phyloP scores from a whole-genome alignment of 83 land plant genomes.

The Diphasiastrum complanatum region DNA sequence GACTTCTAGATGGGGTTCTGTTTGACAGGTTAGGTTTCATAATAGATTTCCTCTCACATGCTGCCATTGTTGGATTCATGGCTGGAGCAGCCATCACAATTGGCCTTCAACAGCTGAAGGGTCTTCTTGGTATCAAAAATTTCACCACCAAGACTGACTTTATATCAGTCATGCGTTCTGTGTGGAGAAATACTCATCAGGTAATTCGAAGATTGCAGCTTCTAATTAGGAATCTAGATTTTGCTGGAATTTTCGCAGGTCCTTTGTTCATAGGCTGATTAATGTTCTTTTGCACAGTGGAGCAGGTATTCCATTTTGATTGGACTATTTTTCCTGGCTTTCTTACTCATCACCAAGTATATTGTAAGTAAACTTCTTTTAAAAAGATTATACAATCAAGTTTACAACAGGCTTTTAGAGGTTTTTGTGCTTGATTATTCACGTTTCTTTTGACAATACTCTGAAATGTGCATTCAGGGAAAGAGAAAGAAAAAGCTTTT shows the following conservation, averaged over 20 bases:
- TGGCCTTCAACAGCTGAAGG: conserved; percentile 83
- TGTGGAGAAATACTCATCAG: conserved; percentile 14
- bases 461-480: conserved; percentile 19
- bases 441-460: not conserved
- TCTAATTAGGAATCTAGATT: no score
- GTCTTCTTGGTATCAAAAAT: conserved; percentile 66
- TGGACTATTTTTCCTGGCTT: conserved; percentile 65
- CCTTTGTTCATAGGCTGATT: not conserved
- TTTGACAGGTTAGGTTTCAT: conserved; percentile 82
- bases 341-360: conserved; percentile 54
- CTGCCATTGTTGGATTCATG: conserved; percentile 89
- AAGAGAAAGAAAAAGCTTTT: conserved; percentile 28
- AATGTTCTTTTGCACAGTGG: conserved; percentile 53
- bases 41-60: conserved; percentile 94
- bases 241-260: no score
- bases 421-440: not conserved
- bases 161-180: conserved; percentile 69
- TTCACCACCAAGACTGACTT: conserved; percentile 80
- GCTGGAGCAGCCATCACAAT: conserved; percentile 93
- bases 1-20: no score
- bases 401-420: not conserved
- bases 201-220: no score
- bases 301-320: conserved; percentile 77
- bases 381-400: not conserved
- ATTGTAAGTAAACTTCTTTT: conserved; percentile 40